These are phyloP conservation scores for Rhododendron henanense DNA, from an alignment of 148 eudicot species.

Conservation along the genomic window DNA sequence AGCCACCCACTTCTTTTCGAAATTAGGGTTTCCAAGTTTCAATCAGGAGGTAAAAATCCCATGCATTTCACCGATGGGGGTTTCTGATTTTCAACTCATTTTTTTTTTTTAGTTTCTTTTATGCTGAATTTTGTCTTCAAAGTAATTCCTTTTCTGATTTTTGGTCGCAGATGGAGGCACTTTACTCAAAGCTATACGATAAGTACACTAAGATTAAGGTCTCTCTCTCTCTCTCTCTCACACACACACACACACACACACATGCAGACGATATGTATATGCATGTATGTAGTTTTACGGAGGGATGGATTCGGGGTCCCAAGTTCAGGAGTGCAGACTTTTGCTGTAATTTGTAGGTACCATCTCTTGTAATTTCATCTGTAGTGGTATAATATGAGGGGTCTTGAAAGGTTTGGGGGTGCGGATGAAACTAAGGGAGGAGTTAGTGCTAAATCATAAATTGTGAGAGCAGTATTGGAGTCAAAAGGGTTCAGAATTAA, in stretches of 20 bases:
- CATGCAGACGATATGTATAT: not conserved
- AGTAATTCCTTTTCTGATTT: not conserved
- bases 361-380: not conserved
- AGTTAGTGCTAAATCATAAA: not conserved
- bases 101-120: not conserved
- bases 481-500: not conserved
- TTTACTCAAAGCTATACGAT: constrained; percentile 58
- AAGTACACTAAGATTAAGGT: constrained; percentile 54
- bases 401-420: not conserved
- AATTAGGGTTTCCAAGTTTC: not conserved
- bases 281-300: not conserved
- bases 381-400: not conserved
- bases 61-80: too few relatives aligned
- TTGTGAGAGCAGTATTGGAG: not conserved
- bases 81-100: too few relatives aligned
- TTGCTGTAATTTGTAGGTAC: not conserved
- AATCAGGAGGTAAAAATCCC: not conserved
- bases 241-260: not conserved
- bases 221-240: constrained; percentile 5
- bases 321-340: not conserved
- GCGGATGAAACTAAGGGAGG: not conserved
- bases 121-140: not conserved
- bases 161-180: constrained; percentile 56
- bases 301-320: not conserved
- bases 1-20: not conserved